phyloP scores from a whole-genome alignment of 495 filamentous ascomycete genomes.

The Articulospora tetracladia region DNA sequence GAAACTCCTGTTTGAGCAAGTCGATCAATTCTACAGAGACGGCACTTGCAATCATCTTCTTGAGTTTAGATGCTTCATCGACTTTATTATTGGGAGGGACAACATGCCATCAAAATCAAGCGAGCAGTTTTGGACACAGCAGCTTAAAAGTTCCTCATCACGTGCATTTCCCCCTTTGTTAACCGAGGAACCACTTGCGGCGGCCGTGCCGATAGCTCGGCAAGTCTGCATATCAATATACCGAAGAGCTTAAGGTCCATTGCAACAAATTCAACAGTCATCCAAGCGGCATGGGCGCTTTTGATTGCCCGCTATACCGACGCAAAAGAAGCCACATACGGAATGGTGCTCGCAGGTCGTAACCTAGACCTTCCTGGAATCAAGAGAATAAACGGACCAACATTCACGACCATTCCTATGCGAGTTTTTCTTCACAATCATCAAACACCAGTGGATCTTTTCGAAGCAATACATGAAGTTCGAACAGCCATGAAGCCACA shows the following conservation, averaged over 20 bases:
- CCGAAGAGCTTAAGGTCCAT: neutral
- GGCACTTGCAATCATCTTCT: neutral
- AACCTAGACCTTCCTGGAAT: neutral
- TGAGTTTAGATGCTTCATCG: neutral
- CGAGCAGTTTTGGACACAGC: neutral
- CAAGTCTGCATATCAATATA: neutral
- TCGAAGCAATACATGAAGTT: neutral
- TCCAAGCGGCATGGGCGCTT: slow-evolving; percentile 1
- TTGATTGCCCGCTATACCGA: neutral
- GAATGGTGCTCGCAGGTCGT: neutral
- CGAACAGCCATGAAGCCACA: neutral
- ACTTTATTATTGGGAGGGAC: neutral
- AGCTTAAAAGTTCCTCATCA: neutral
- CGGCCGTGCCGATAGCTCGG: neutral
- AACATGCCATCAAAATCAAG: neutral
- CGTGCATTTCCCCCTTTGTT: neutral
- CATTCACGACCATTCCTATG: slow-evolving; percentile 1
- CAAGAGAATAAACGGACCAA: neutral
- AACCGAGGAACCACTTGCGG: neutral
- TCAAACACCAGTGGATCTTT: neutral
- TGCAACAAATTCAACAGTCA: neutral
- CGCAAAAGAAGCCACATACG: slow-evolving; percentile 5
- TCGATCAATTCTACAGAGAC: neutral
- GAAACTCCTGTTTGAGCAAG: neutral
- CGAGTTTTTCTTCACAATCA: neutral